A percentile compares a stretch with the other conserved stretches of the same genome.
phyloP scores from a whole-genome alignment of 139 green algal genomes.

The Chlorella sp. region DNA sequence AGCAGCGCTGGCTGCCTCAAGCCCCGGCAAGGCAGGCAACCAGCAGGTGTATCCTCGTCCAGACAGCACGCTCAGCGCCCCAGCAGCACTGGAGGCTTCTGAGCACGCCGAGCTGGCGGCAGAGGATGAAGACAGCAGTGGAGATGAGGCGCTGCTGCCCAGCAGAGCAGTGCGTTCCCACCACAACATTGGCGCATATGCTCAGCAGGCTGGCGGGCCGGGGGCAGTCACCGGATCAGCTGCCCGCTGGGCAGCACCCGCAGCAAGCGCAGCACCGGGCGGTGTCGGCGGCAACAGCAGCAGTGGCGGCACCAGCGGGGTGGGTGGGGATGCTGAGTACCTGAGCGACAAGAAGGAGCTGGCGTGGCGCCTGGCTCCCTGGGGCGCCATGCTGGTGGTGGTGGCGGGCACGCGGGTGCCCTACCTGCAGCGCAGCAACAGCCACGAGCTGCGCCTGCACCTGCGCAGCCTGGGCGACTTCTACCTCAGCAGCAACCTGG shows the following conservation, averaged over 20 bases:
- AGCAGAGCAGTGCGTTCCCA: background rate
- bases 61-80: background rate
- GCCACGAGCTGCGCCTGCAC: constrained; percentile 17
- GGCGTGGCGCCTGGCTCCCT: constrained; percentile 38
- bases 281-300: background rate
- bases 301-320: background rate
- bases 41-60: background rate
- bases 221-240: background rate
- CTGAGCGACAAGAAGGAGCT: background rate
- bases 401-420: constrained; percentile 44
- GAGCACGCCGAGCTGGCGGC: background rate
- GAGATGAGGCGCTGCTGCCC: background rate
- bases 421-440: constrained; percentile 26
- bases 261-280: no score
- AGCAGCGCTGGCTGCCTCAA: background rate
- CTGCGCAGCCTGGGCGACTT: constrained; percentile 45
- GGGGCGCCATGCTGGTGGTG: constrained; percentile 52
- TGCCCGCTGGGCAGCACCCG: no score
- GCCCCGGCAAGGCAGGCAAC: background rate
- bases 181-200: background rate
- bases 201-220: background rate
- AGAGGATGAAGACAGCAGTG: background rate
- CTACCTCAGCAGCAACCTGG: constrained; percentile 24
- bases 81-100: background rate
- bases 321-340: background rate